Evolutionary conservation across 108 stramenopile species (phyloP).

Genomic region (Conticribra guillardii): DNA sequence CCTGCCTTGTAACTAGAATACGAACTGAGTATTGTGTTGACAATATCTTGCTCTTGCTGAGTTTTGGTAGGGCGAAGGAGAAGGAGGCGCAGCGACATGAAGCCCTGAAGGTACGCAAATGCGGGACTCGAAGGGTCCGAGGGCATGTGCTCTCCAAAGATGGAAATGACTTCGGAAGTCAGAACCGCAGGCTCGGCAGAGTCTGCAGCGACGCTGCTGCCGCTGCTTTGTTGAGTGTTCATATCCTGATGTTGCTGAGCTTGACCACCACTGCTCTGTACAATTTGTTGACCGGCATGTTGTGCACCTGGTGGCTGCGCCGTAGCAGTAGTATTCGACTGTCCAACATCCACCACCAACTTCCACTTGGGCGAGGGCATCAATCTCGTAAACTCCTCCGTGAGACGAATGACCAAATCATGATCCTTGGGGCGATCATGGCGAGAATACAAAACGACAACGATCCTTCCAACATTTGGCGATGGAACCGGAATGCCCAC

Average conservation of each 20-base stretch:
- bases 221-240: conserved; percentile 6
- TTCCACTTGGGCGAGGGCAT: conserved; percentile 89
- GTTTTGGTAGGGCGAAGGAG: conserved; percentile 60
- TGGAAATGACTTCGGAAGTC: conserved; percentile 70
- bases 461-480: conserved; percentile 84
- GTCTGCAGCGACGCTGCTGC: neutral
- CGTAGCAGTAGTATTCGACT: no score
- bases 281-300: conserved; percentile 12
- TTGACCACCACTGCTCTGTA: no score
- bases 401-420: conserved; percentile 70
- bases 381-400: conserved; percentile 76
- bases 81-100: conserved; percentile 83
- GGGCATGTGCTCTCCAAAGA: conserved; percentile 88
- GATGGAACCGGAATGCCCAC: conserved; percentile 82
- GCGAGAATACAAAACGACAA: conserved; percentile 78
- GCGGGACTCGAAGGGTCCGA: conserved; percentile 74
- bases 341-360: conserved; percentile 85
- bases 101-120: conserved; percentile 74
- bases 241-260: conserved; percentile 15
- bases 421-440: conserved; percentile 78
- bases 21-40: conserved; percentile 77
- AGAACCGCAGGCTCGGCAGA: conserved; percentile 13
- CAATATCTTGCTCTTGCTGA: conserved; percentile 71
- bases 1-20: conserved; percentile 78
- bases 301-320: neutral